phyloP scores from a whole-genome alignment of 2,329 filamentous ascomycete genomes.

The Ascochyta clinopodiicola region DNA sequence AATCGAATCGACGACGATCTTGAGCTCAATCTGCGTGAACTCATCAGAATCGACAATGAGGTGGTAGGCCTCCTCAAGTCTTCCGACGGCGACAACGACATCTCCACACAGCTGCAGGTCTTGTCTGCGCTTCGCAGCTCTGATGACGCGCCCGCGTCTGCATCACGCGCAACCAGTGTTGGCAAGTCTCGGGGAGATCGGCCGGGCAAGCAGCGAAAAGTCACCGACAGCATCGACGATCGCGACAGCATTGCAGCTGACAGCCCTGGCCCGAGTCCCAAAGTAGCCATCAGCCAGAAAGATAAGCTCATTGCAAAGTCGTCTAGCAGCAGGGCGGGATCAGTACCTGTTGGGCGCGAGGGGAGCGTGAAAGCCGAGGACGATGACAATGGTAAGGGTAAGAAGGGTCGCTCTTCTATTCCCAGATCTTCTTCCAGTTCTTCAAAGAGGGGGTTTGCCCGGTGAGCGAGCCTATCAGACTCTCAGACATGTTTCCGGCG shows the following conservation, averaged over 20 bases:
- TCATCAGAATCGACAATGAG: conserved; percentile 56
- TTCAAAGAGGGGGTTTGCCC: conserved; percentile 23
- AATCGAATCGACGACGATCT: conserved; percentile 54
- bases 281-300: conserved; percentile 42
- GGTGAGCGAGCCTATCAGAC: conserved; percentile 15
- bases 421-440: conserved; percentile 25
- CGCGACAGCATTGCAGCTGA: conserved; percentile 49
- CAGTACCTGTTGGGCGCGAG: conserved; percentile 55
- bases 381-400: conserved; percentile 54
- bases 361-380: conserved; percentile 60
- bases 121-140: conserved; percentile 55
- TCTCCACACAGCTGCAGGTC: conserved; percentile 53
- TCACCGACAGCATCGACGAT: conserved; percentile 47
- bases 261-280: conserved; percentile 46
- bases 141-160: conserved; percentile 48
- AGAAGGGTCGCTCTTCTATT: conserved; percentile 42
- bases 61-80: conserved; percentile 53
- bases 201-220: conserved; percentile 44
- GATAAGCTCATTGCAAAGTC: conserved; percentile 50
- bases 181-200: conserved; percentile 48
- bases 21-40: conserved; percentile 55
- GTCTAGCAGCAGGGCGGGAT: conserved; percentile 49
- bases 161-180: conserved; percentile 46
- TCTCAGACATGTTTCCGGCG: conserved; percentile 4
- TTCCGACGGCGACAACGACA: conserved; percentile 50